These are phyloP conservation scores for Chytriomyces sp. DNA, from an alignment of 192 early-diverging fungal species.

Conservation along the genomic window DNA sequence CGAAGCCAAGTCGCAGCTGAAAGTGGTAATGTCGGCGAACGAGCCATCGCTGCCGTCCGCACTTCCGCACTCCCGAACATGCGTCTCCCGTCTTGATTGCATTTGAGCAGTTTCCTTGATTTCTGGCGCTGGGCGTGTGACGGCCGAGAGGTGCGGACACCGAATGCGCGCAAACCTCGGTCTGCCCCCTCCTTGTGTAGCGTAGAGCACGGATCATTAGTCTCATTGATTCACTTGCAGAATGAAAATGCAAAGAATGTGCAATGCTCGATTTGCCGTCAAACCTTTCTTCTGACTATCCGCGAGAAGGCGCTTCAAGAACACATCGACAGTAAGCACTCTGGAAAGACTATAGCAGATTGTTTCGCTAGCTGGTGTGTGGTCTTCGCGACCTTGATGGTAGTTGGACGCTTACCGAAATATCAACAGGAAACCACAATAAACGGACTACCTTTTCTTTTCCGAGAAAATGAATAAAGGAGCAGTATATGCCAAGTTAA, in stretches of 20 bases:
- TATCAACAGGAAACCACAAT: no score
- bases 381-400: not conserved
- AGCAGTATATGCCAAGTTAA: no score
- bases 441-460: no score
- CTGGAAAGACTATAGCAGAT: constrained; percentile 70
- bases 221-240: constrained; percentile 28
- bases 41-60: no score
- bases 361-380: constrained; percentile 64
- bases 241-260: constrained; percentile 83
- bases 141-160: not conserved
- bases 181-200: not conserved
- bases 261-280: constrained; percentile 75
- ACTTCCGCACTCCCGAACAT: no score
- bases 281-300: constrained; percentile 82
- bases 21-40: constrained; percentile 45
- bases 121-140: no score
- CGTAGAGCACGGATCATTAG: no score
- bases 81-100: no score
- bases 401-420: no score
- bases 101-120: no score
- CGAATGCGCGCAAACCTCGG: not conserved
- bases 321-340: constrained; percentile 60
- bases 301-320: constrained; percentile 59
- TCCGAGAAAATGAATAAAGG: no score
- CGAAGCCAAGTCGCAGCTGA: constrained; percentile 46